A percentile compares a stretch with the other conserved stretches of the same genome.
Evolutionary conservation across 2,329 filamentous ascomycete species (phyloP).

Genomic region (Calonectria henricotiae): DNA sequence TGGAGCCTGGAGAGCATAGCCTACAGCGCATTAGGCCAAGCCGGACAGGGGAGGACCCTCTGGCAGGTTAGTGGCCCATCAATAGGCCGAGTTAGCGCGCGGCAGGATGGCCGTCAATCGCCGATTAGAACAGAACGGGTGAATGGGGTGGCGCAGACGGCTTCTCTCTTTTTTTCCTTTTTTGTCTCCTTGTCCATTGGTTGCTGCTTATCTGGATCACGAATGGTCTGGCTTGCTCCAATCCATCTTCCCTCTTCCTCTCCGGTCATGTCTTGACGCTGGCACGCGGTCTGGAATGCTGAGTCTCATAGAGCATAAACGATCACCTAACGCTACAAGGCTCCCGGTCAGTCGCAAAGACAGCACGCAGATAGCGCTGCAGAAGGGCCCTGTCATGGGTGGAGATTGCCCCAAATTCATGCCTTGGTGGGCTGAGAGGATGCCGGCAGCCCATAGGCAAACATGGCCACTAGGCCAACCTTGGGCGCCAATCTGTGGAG

Average conservation of each 20-base stretch:
- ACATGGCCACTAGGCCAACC: conserved; percentile 9
- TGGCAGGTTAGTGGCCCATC: conserved; percentile 10
- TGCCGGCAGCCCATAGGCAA: conserved; percentile 9
- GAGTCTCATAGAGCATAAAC: conserved; percentile 2
- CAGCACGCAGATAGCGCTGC: conserved; percentile 21
- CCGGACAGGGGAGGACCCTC: not conserved
- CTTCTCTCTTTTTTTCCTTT: not conserved
- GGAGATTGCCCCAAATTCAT: conserved; percentile 17
- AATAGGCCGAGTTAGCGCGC: conserved; percentile 21
- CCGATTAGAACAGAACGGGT: not conserved
- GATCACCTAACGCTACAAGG: conserved; percentile 22
- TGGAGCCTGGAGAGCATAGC: conserved; percentile 34
- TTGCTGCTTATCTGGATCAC: not conserved
- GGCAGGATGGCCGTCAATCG: conserved; percentile 4
- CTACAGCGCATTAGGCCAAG: conserved; percentile 12
- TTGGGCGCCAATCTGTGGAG: conserved; percentile 12
- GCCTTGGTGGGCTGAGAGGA: conserved; percentile 14
- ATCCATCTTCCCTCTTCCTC: not conserved
- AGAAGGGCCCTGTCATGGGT: conserved; percentile 15
- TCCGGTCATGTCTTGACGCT: conserved; percentile 2
- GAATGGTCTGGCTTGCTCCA: not conserved
- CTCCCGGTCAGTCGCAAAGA: conserved; percentile 13
- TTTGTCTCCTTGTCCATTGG: not conserved
- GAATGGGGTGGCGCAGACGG: not conserved
- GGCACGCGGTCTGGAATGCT: conserved; percentile 15